Percentiles rank a stretch among this genome's conserved stretches.
Conservation (phyloP, 2,329 filamentous ascomycete species). For the Phyllosticta citriasiana region DNA sequence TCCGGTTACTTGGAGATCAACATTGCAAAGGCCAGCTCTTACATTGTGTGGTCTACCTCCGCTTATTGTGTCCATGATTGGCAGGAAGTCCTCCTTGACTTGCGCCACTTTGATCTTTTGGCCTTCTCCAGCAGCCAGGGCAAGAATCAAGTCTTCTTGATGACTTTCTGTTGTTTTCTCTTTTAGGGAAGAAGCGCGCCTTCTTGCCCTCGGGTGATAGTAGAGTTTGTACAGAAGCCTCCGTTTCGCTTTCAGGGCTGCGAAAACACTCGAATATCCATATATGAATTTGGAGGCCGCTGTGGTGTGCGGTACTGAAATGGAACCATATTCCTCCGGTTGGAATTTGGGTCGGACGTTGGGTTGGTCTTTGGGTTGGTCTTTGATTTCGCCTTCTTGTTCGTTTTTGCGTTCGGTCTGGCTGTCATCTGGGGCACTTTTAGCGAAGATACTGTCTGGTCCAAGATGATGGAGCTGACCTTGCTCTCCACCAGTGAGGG, state of each 20-base stretch:
- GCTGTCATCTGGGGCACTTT: not conserved
- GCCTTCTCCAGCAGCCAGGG: constrained; percentile 6
- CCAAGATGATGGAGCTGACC: not conserved
- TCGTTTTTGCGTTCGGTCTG: not conserved
- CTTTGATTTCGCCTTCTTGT: not conserved
- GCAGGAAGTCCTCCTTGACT: constrained; percentile 53
- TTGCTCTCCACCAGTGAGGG: not conserved
- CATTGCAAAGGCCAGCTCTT: constrained; percentile 7
- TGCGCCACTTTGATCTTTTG: constrained; percentile 36
- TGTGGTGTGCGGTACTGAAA: constrained; percentile 54
- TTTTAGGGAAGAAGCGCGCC: not conserved
- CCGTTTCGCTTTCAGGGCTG: constrained; percentile 59
- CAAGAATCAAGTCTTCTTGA: constrained; percentile 12
- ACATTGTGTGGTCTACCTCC: constrained; percentile 73
- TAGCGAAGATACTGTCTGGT: not conserved
- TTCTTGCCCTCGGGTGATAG: constrained; percentile 33
- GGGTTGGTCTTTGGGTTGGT: no score
- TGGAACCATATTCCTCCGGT: not conserved
- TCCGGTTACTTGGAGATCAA: constrained; percentile 8
- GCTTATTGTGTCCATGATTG: constrained; percentile 74
- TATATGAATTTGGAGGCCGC: constrained; percentile 89
- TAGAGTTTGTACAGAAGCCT: constrained; percentile 81
- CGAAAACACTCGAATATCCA: constrained; percentile 68
- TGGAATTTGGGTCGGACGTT: no score
- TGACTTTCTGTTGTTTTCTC: not conserved